These are phyloP conservation scores for Kodamaea sagamina DNA, from an alignment of 805 yeast species.

Conservation along the genomic window DNA sequence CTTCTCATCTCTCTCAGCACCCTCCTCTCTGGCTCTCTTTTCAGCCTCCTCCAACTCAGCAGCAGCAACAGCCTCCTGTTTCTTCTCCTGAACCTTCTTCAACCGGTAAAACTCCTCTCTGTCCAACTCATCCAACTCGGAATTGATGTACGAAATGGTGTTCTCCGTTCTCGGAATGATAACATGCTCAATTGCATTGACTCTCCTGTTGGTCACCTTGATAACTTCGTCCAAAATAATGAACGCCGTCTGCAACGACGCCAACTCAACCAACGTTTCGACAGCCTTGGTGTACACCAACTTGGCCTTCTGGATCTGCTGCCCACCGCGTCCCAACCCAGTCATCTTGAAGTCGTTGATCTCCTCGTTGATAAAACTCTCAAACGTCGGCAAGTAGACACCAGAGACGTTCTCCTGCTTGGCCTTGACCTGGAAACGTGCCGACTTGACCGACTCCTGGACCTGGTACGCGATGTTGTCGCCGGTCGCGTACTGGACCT, in stretches of 20 bases:
- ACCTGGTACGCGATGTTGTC: conserved; percentile 95
- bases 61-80: conserved; percentile 74
- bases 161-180: conserved; percentile 97
- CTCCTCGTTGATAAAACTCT: conserved; percentile 75
- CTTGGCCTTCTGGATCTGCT: conserved; percentile 94
- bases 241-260: conserved; percentile 95
- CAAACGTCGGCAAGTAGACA: conserved; percentile 91
- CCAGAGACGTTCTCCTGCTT: conserved; percentile 96
- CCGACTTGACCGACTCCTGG: conserved; percentile 87
- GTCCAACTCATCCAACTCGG: conserved; percentile 95
- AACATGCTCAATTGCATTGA: conserved; percentile 97
- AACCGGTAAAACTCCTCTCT: conserved; percentile 97
- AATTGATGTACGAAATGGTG: conserved; percentile 86
- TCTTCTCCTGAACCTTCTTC: conserved; percentile 95
- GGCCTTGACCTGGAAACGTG: conserved; percentile 87
- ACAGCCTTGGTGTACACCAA: conserved; percentile 92
- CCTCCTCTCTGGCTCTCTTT: conserved; percentile 22
- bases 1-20: conserved; percentile 19
- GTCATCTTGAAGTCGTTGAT: conserved; percentile 95
- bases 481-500: conserved; percentile 96
- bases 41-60: conserved; percentile 54
- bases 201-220: conserved; percentile 97
- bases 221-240: conserved; percentile 96
- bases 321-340: conserved; percentile 98
- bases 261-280: conserved; percentile 94